These are phyloP conservation scores for Diaporthe helianthi DNA, from an alignment of 2,329 filamentous ascomycete species.

Conservation along the genomic window DNA sequence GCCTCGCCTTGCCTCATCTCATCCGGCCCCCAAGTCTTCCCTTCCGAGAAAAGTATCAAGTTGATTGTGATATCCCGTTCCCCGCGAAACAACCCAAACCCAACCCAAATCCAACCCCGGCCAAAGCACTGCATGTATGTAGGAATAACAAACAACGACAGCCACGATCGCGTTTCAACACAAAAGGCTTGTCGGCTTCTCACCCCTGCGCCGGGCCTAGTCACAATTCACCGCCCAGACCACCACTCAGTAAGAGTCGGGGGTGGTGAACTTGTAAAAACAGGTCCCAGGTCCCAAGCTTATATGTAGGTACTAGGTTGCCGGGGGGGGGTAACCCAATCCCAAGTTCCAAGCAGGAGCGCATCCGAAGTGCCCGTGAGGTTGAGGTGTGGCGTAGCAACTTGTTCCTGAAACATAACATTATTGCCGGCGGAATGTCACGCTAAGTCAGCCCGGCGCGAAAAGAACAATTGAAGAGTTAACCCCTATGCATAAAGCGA, in stretches of 20 bases:
- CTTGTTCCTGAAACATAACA: too few species aligned
- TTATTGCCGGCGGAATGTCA: constrained; percentile 5
- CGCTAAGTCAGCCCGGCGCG: constrained; percentile 15
- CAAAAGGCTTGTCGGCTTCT: constrained; percentile 19
- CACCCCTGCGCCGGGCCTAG: constrained; percentile 6
- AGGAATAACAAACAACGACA: neutral
- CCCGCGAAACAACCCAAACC: neutral
- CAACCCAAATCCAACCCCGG: neutral
- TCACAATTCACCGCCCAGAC: neutral
- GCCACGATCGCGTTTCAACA: constrained; percentile 20
- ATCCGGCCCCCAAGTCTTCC: neutral
- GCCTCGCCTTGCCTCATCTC: neutral
- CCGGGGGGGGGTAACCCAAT: neutral
- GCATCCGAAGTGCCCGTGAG: neutral
- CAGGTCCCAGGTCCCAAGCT: neutral
- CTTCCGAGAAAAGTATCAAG: neutral
- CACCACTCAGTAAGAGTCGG: too few species aligned
- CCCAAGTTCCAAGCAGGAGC: neutral
- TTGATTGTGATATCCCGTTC: too few species aligned
- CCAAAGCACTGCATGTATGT: too few species aligned
- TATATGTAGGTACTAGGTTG: too few species aligned
- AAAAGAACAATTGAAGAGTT: too few species aligned
- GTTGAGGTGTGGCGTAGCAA: neutral
- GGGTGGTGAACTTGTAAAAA: too few species aligned
- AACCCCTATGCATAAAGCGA: neutral